phyloP scores from a whole-genome alignment of 177 flowering plant species.

The Vitis hybrid region DNA sequence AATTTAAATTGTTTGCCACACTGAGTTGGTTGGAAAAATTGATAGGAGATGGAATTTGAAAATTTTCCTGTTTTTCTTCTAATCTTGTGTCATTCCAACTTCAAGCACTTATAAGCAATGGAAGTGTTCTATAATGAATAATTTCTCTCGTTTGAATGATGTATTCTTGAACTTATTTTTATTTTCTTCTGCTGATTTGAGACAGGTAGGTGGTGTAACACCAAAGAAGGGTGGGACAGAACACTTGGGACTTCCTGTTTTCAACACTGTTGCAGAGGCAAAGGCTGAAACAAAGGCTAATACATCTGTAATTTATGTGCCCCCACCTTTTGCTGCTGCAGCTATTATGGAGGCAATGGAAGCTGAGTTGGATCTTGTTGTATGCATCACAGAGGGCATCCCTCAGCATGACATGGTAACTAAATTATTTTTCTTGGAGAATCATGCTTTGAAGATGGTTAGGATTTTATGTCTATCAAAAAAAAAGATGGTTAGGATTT shows the following conservation, averaged over 20 bases:
- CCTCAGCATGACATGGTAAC: constrained; percentile 99
- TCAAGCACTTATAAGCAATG: too few relatives aligned
- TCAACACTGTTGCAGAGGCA: constrained; percentile 95
- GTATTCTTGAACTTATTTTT: not conserved
- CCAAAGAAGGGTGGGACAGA: constrained; percentile 98
- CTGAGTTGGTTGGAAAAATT: too few relatives aligned
- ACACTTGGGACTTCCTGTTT: constrained; percentile 96
- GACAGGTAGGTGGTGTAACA: constrained; percentile 96
- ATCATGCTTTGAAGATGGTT: too few relatives aligned
- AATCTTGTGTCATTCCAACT: too few relatives aligned
- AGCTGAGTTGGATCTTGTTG: constrained; percentile 93
- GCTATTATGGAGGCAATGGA: constrained; percentile 97
- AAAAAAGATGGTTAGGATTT: not conserved
- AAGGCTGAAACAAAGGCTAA: constrained; percentile 97
- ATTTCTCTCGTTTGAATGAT: too few relatives aligned
- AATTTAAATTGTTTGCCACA: too few relatives aligned
- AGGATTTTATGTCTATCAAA: too few relatives aligned
- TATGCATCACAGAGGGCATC: constrained; percentile 97
- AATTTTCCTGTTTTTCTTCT: too few relatives aligned
- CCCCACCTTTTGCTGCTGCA: constrained; percentile 97
- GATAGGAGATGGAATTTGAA: too few relatives aligned
- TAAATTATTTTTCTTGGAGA: not conserved
- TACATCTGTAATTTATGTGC: constrained; percentile 96
- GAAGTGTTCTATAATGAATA: too few relatives aligned
- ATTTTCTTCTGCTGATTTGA: constrained; percentile 3